Evolutionary conservation across 1,139 yeast genomes (phyloP).

Genomic region (Wickerhamiella infanticola): DNA sequence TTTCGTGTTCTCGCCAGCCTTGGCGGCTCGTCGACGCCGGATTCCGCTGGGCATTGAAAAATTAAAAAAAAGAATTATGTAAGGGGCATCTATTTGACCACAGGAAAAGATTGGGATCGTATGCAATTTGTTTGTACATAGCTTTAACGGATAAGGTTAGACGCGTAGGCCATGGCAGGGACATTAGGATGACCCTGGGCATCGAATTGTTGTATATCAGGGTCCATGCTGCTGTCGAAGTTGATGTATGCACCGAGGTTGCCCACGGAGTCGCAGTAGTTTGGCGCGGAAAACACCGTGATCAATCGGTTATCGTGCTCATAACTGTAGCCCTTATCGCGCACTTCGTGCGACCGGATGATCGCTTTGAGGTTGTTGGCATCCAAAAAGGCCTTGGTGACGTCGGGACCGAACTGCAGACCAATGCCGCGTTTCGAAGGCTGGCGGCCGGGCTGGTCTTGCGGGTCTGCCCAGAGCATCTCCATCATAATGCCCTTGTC

Average conservation of each 20-base stretch:
- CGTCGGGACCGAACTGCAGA: conserved; percentile 91
- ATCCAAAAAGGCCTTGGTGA: conserved; percentile 65
- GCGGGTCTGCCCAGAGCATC: conserved; percentile 96
- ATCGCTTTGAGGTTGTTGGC: conserved; percentile 59
- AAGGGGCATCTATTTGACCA: too few species aligned
- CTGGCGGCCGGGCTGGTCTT: conserved; percentile 55
- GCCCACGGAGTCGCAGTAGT: conserved; percentile 86
- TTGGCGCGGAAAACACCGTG: conserved; percentile 94
- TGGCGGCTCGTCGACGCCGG: conserved; percentile 72
- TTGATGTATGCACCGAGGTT: conserved; percentile 82
- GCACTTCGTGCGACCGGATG: conserved; percentile 87
- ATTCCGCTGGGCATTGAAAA: conserved; percentile 33
- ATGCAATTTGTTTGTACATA: background rate
- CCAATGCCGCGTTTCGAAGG: conserved; percentile 94
- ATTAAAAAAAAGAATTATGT: background rate
- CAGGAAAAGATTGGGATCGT: background rate
- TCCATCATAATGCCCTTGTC: conserved; percentile 92
- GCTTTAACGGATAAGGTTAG: conserved; percentile 20
- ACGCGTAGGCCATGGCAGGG: conserved; percentile 89
- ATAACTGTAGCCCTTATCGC: conserved; percentile 76
- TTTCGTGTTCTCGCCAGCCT: conserved; percentile 41
- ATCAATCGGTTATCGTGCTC: conserved; percentile 79
- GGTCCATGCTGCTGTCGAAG: conserved; percentile 38
- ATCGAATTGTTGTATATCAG: conserved; percentile 43
- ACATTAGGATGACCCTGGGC: conserved; percentile 87